These are phyloP conservation scores for Myxozyma nipponensis DNA, from an alignment of 805 yeast species.

Conservation along the genomic window DNA sequence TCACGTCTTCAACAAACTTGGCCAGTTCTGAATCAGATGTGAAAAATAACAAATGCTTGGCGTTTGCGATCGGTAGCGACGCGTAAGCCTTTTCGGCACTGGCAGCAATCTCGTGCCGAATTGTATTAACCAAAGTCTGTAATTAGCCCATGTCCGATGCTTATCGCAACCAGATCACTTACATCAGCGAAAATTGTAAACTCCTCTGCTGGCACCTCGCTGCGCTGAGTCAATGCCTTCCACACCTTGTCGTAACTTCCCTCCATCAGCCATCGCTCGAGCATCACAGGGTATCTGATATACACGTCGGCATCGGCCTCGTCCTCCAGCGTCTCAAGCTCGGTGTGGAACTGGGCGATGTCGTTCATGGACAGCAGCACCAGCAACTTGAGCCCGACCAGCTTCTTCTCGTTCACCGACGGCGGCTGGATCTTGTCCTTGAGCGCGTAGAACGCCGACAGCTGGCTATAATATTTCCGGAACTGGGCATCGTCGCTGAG, in stretches of 20 bases:
- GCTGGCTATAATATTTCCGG: slow-evolving; percentile 66
- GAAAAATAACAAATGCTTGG: slow-evolving; percentile 74
- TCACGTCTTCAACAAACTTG: slow-evolving; percentile 47
- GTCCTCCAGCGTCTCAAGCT: slow-evolving; percentile 65
- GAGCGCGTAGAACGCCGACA: slow-evolving; percentile 69
- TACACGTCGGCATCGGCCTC: slow-evolving; percentile 64
- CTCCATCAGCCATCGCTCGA: slow-evolving; percentile 93
- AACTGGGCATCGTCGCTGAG: slow-evolving; percentile 59
- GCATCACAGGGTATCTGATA: slow-evolving; percentile 76
- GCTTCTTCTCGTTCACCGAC: slow-evolving; percentile 64
- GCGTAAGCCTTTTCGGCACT: slow-evolving; percentile 78
- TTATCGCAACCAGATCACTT: slow-evolving; percentile 5
- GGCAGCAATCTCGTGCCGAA: slow-evolving; percentile 79
- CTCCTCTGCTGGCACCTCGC: slow-evolving; percentile 57
- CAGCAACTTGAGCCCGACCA: slow-evolving; percentile 71
- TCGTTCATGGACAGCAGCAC: slow-evolving; percentile 77
- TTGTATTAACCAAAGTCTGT: slow-evolving; percentile 50
- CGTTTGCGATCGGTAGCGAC: slow-evolving; percentile 72
- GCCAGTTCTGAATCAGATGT: slow-evolving; percentile 53
- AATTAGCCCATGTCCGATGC: background rate
- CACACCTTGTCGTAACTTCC: slow-evolving; percentile 93
- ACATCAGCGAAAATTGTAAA: slow-evolving; percentile 67
- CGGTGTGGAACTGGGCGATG: slow-evolving; percentile 85
- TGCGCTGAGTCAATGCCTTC: slow-evolving; percentile 59
- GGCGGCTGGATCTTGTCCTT: slow-evolving; percentile 39